phyloP scores from a whole-genome alignment of 1,284 basidiomycete genomes.

The Apiotrichum brassicae region DNA sequence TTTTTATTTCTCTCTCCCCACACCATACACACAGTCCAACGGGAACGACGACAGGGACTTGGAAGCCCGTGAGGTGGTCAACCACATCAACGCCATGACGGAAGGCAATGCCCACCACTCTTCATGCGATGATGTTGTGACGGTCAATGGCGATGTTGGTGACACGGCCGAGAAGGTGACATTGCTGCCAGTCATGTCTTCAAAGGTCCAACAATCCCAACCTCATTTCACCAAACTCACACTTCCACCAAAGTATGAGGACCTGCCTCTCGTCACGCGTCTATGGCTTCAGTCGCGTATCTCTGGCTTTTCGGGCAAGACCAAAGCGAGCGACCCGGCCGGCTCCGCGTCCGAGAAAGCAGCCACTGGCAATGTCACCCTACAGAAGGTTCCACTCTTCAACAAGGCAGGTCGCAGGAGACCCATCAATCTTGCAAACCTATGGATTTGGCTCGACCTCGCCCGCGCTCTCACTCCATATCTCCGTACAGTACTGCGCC shows the following conservation, averaged over 20 bases:
- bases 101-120: too few relatives aligned
- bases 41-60: too few relatives aligned
- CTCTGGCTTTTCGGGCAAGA: not conserved
- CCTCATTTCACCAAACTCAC: slow-evolving; percentile 7
- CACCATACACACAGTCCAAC: too few relatives aligned
- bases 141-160: too few relatives aligned
- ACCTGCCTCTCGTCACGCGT: slow-evolving; percentile 2
- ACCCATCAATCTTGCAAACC: not conserved
- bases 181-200: too few relatives aligned
- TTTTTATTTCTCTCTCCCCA: too few relatives aligned
- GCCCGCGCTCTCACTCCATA: slow-evolving; percentile 1
- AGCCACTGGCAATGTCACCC: not conserved
- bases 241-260: slow-evolving; percentile 1
- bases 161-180: too few relatives aligned
- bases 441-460: slow-evolving; percentile 11
- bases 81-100: too few relatives aligned
- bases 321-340: not conserved
- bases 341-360: not conserved
- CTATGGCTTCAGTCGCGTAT: slow-evolving; percentile 11
- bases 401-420: not conserved
- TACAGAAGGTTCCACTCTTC: not conserved
- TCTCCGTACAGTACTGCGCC: not conserved
- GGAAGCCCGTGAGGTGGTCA: too few relatives aligned
- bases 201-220: not conserved
- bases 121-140: too few relatives aligned